Percentiles rank a stretch among this genome's conserved stretches.
Conservation (phyloP, 1,284 basidiomycete species). For the Ganoderma meredithae region DNA sequence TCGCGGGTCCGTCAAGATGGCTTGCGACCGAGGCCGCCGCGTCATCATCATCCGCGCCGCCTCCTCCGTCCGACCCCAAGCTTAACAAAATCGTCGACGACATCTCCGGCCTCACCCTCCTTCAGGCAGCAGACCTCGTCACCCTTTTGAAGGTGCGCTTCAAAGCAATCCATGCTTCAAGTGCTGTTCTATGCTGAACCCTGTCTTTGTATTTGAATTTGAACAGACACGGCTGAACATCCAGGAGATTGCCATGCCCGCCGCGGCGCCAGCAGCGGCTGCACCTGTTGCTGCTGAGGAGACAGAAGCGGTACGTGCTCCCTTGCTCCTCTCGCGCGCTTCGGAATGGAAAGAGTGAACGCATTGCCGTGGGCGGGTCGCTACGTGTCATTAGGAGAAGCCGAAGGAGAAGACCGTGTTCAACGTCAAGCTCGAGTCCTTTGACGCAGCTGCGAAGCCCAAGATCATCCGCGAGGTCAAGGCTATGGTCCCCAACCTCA, state of each 20-base stretch:
- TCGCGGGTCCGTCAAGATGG: slow-evolving; percentile 41
- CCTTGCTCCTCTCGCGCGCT: neutral
- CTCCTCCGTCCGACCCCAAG: slow-evolving; percentile 66
- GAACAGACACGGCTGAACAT: slow-evolving; percentile 91
- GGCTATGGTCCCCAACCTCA: slow-evolving; percentile 92
- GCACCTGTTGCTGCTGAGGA: slow-evolving; percentile 67
- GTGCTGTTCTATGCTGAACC: neutral
- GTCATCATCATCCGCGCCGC: slow-evolving; percentile 50
- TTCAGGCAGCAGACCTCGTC: slow-evolving; percentile 98
- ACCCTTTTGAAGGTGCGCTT: slow-evolving; percentile 85
- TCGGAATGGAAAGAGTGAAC: neutral
- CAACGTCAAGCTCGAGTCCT: slow-evolving; percentile 93
- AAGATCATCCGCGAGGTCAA: slow-evolving; percentile 99
- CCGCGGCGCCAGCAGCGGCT: slow-evolving; percentile 71
- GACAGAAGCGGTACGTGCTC: slow-evolving; percentile 62
- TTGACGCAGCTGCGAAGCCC: slow-evolving; percentile 90
- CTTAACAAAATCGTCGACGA: slow-evolving; percentile 91
- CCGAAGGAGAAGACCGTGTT: slow-evolving; percentile 99
- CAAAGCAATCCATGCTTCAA: neutral
- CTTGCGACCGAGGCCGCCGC: slow-evolving; percentile 53
- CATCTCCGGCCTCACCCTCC: slow-evolving; percentile 89
- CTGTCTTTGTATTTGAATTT: slow-evolving; percentile 2
- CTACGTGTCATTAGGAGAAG: slow-evolving; percentile 70
- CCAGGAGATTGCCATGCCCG: slow-evolving; percentile 95
- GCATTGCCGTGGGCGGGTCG: slow-evolving; percentile 1